A percentile compares a stretch with the other conserved stretches of the same genome.
These are phyloP conservation scores for Gymnopilus junonius DNA, from an alignment of 768 basidiomycete species.

Conservation along the genomic window DNA sequence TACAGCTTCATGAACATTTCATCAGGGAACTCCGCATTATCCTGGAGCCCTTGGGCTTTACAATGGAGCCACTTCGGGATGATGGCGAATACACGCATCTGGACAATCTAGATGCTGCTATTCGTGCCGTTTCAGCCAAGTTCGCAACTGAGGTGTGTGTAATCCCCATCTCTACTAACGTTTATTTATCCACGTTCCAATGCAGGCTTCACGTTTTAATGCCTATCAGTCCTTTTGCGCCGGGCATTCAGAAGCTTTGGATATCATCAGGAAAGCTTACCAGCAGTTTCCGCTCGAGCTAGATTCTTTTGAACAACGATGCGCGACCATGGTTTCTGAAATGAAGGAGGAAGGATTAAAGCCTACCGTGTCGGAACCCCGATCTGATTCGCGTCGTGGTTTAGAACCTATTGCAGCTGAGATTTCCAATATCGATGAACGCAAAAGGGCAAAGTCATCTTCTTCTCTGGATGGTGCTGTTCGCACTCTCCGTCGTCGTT, in stretches of 20 bases:
- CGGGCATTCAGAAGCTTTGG: slow-evolving; percentile 81
- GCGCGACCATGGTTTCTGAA: slow-evolving; percentile 56
- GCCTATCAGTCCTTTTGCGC: slow-evolving; percentile 89
- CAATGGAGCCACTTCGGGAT: slow-evolving; percentile 33
- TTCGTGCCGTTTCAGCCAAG: slow-evolving; percentile 55
- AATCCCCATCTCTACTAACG: neutral
- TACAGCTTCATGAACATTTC: slow-evolving; percentile 71
- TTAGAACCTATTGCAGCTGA: slow-evolving; percentile 20
- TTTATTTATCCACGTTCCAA: neutral
- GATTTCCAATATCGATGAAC: slow-evolving; percentile 25
- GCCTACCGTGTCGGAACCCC: slow-evolving; percentile 25
- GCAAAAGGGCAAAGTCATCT: slow-evolving; percentile 51
- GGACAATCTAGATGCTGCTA: slow-evolving; percentile 44
- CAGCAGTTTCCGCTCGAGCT: slow-evolving; percentile 73
- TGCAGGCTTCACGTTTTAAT: slow-evolving; percentile 74
- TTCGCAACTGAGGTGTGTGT: slow-evolving; percentile 60
- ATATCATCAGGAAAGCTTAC: slow-evolving; percentile 69
- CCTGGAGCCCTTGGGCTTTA: slow-evolving; percentile 56
- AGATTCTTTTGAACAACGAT: slow-evolving; percentile 83
- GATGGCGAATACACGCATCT: slow-evolving; percentile 23
- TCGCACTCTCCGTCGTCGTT: slow-evolving; percentile 40
- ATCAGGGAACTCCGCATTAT: slow-evolving; percentile 55
- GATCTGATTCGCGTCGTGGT: slow-evolving; percentile 23
- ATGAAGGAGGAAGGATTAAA: slow-evolving; percentile 32
- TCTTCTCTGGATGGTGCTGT: slow-evolving; percentile 54